Evolutionary conservation across 441 rosid species (phyloP).

Genomic region (Syzygium syzygioides): DNA sequence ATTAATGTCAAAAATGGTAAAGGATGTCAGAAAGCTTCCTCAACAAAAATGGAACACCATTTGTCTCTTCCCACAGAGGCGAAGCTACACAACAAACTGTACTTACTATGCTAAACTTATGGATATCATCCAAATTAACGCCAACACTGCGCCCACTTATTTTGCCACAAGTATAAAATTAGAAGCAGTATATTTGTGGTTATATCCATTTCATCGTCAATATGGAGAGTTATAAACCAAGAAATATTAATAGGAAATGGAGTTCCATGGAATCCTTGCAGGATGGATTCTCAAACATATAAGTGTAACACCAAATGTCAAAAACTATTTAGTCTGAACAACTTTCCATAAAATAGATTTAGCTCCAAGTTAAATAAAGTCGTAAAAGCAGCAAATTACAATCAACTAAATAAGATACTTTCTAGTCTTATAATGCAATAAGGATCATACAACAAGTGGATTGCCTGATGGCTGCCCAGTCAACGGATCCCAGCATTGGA

Average conservation of each 20-base stretch:
- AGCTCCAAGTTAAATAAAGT: background rate
- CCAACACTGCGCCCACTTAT: background rate
- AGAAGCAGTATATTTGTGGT: background rate
- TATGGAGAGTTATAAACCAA: background rate
- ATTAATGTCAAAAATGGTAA: background rate
- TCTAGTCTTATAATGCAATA: background rate
- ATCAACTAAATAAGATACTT: background rate
- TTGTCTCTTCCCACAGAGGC: background rate
- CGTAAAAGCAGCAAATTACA: background rate
- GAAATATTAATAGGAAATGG: background rate
- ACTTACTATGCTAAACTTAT: background rate
- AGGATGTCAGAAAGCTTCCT: background rate
- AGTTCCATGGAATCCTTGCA: background rate
- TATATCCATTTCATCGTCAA: background rate
- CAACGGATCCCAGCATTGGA: constrained; percentile 84
- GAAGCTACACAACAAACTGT: background rate
- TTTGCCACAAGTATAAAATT: background rate
- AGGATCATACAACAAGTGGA: constrained; percentile 49
- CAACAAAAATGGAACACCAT: background rate
- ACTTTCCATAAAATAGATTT: background rate
- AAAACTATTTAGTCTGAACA: background rate
- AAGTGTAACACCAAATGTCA: background rate
- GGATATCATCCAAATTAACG: background rate
- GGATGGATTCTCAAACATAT: background rate
- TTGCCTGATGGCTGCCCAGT: constrained; percentile 79